Evolutionary conservation across 768 basidiomycete species (phyloP).

Genomic region (Mycena kentingensis): DNA sequence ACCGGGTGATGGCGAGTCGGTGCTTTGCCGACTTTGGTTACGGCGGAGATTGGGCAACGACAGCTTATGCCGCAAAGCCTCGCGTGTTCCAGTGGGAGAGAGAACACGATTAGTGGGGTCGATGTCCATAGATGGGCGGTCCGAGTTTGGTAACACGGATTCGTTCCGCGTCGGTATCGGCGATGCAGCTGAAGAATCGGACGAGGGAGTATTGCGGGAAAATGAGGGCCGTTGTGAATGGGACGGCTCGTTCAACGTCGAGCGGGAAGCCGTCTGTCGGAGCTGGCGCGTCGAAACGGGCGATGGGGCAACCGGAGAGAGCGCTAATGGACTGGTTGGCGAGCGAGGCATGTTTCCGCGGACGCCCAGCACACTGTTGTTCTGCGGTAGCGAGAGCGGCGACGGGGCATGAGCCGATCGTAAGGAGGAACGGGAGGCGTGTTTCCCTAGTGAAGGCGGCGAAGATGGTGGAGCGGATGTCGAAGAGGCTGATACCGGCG

Average conservation of each 20-base stretch:
- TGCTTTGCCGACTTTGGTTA: slow-evolving; percentile 36
- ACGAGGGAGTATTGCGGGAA: slow-evolving; percentile 8
- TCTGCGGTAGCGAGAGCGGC: slow-evolving; percentile 47
- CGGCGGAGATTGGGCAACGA: slow-evolving; percentile 68
- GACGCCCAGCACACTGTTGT: slow-evolving; percentile 30
- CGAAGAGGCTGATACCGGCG: slow-evolving; percentile 20
- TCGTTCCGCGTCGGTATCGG: slow-evolving; percentile 22
- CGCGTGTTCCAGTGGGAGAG: slow-evolving; percentile 42
- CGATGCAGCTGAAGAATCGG: slow-evolving; percentile 16
- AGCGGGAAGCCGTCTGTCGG: slow-evolving; percentile 30
- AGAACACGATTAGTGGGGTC: slow-evolving; percentile 40
- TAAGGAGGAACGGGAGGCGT: slow-evolving; percentile 27
- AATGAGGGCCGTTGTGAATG: slow-evolving; percentile 5
- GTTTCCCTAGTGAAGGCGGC: slow-evolving; percentile 14
- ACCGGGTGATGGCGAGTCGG: slow-evolving; percentile 24
- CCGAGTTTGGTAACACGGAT: slow-evolving; percentile 27
- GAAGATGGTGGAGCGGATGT: slow-evolving; percentile 12
- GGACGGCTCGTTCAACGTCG: slow-evolving; percentile 27
- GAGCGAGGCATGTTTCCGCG: slow-evolving; percentile 29
- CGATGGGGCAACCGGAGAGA: slow-evolving; percentile 16
- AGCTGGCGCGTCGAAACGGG: slow-evolving; percentile 31
- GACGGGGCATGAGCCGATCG: slow-evolving; percentile 38
- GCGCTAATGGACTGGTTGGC: slow-evolving; percentile 40
- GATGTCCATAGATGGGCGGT: slow-evolving; percentile 33
- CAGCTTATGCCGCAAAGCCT: slow-evolving; percentile 57